Evolutionary conservation across 2,329 filamentous ascomycete species (phyloP).

Genomic region (Claviceps monticola): DNA sequence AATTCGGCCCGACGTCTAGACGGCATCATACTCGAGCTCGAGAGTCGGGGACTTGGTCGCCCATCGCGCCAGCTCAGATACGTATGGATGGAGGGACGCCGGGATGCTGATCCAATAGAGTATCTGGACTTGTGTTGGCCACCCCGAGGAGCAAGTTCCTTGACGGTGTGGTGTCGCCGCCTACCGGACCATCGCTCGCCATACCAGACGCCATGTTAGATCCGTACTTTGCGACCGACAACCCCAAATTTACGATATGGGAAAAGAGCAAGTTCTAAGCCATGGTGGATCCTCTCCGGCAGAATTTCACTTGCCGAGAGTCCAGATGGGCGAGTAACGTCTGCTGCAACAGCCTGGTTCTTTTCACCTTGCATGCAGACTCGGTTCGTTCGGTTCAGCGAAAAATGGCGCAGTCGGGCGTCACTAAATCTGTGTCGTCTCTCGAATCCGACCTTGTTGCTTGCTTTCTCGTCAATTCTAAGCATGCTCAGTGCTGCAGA

Average conservation of each 20-base stretch:
- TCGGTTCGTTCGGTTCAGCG: not conserved
- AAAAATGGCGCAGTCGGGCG: not conserved
- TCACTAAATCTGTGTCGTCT: not conserved
- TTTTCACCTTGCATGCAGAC: not conserved
- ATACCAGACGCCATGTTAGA: not conserved
- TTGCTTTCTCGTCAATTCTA: not conserved
- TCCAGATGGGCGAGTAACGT: not conserved
- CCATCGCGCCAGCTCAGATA: not conserved
- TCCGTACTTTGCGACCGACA: not conserved
- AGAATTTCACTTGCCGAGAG: not conserved
- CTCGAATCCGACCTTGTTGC: not conserved
- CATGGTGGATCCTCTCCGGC: not conserved
- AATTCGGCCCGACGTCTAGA: not conserved
- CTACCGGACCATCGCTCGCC: not conserved
- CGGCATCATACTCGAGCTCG: not conserved
- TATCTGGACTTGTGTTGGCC: not conserved
- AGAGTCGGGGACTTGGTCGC: not conserved
- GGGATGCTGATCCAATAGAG: not conserved
- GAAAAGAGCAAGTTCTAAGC: not conserved
- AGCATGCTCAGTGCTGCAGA: not conserved
- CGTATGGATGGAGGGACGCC: not conserved
- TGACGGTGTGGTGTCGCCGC: not conserved
- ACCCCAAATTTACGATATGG: not conserved
- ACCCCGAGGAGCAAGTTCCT: not conserved
- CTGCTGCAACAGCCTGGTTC: not conserved